Conservation (phyloP, 208 protist genomes). For the Porcisia hertigi region DNA sequence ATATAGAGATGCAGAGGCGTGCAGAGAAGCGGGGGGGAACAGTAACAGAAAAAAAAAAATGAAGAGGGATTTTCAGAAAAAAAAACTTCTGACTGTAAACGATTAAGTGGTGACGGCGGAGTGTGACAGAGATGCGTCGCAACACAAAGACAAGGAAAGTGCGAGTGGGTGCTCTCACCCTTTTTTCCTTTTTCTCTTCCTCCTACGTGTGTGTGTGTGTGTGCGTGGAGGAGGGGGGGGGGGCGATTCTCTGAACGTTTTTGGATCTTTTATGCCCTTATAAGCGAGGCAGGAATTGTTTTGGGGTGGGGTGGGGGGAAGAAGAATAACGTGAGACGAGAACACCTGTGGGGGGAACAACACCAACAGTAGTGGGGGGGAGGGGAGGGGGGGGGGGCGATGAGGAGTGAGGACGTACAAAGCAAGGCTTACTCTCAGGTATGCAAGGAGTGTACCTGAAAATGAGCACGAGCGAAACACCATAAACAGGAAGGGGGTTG, state of each 20-base stretch:
- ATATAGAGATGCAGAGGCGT: not conserved
- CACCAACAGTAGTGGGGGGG: not conserved
- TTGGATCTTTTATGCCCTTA: too few relatives aligned
- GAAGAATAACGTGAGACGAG: not conserved
- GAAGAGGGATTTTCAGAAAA: not conserved
- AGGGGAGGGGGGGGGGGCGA: not conserved
- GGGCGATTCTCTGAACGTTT: too few relatives aligned
- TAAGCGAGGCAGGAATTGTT: too few relatives aligned
- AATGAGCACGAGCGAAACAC: not conserved
- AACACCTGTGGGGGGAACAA: not conserved
- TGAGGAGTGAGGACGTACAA: not conserved
- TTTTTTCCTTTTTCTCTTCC: not conserved
- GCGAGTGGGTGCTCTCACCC: not conserved
- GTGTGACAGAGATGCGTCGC: not conserved
- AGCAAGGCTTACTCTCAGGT: not conserved
- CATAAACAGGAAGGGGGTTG: not conserved
- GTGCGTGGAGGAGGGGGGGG: not conserved
- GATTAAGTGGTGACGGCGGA: not conserved
- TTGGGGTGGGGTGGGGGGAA: not conserved
- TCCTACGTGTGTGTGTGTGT: not conserved
- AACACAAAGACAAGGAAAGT: not conserved
- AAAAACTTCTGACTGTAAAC: not conserved
- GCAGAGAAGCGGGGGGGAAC: constrained; percentile 3
- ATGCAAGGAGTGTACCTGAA: not conserved
- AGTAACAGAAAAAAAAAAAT: not conserved